Base-by-base conservation (phyloP, 495 filamentous ascomycete genomes). In the Aspergillus affinis region DNA sequence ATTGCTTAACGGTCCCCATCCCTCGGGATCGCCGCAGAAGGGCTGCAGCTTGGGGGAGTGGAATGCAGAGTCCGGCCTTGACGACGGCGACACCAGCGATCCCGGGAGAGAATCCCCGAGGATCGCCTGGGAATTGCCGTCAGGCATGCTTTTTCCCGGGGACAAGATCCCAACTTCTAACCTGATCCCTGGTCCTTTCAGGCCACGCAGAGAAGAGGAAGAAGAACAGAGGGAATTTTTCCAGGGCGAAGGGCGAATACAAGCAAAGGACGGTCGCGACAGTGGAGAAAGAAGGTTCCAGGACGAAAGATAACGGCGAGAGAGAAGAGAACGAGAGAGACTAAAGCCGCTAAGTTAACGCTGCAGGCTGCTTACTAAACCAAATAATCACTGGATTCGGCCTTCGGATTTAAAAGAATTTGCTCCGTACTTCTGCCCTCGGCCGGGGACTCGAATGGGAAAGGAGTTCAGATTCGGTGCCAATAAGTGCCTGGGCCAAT, bases 1-100 rank as follows among this genome's bases (percentile, higher is more conserved):
- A 19, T 85, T 84, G 72, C 91, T 94, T 65, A 99, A 58, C 18
- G 95, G 95, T 12, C 95, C 95, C 94, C 94, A 99, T 69, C 95
- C 95, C 74, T 97, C 93, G 36, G 78, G 75, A 75, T 96, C 91
- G 65, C 87, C 84, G 74, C 93, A 97, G 75, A 96, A 81, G 30
- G 88, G 85, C 69, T 94, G 89, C 55, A 67, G 65, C 51, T 69
- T 68, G 57, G 47, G 69, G 51, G 61, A 66, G 52, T 68, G 65
- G 57, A 72, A 67, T 55, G 69, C 36, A 41, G 36, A 41, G 13
- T 41, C 64, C 51, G 72, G 67, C 55, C 58, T 66, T 26, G 66
- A 65, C 48, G 54, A 63, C 29, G 73, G 70, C 59, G 70, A 70
- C 62, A 60, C 58, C 61, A 69, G 66, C 23, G 63, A 63, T 62